Evolutionary conservation across 345 rosid genomes (phyloP), one percentile per base, ranked within the genome.

Genomic region (Camelina sativa): DNA sequence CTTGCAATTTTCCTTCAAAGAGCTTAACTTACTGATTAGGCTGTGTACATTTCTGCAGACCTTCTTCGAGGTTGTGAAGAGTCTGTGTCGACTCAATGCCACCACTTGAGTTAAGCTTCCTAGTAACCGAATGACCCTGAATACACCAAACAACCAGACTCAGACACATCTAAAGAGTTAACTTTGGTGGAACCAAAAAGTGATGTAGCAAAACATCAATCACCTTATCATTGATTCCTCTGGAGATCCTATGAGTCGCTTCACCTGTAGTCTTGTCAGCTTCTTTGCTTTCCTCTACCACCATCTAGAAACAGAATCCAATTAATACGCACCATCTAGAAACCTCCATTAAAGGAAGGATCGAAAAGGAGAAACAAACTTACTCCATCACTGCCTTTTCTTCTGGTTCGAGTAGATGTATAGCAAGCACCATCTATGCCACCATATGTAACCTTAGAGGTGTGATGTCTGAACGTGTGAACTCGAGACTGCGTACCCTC

Each of bases 221-320:
- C 46, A 90, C 98, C 89, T 88, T 88, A 74, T 91, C 93, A 62
- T 87, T 82, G 57, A 94, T 88, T 60, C 93, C 96, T 83, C 92
- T 82, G 0, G 96, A 87, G 75, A 91, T 85, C 71, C 86, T 86
- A 79, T 94, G 97, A 10, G 86, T 76, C 35, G 97, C 97, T 79
- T 83, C 87, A 83, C 95, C 89, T 0, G 91, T 83, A 62, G 86
- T 81, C 73, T 48, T 82, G 82, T 94, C 92, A 2, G 98, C 97
- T 78, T 90, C 92, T 78, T 79, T 88, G 82, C 85, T 85, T 82
- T 94, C 98, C 87, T 91, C 97, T 50, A 90, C 48, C 75, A 87
- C 73, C 28, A 78, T 82, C 98, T 94, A 80, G 7, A 70, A 53
- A 58, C 70, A 65, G 11, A 47, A 48, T 48, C 52, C 3, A 32